Percentiles rank a stretch among this genome's conserved stretches.
These are phyloP conservation scores for Panicum virgatum DNA, from an alignment of 202 grass and related monocot genomes.

Conservation along the genomic window DNA sequence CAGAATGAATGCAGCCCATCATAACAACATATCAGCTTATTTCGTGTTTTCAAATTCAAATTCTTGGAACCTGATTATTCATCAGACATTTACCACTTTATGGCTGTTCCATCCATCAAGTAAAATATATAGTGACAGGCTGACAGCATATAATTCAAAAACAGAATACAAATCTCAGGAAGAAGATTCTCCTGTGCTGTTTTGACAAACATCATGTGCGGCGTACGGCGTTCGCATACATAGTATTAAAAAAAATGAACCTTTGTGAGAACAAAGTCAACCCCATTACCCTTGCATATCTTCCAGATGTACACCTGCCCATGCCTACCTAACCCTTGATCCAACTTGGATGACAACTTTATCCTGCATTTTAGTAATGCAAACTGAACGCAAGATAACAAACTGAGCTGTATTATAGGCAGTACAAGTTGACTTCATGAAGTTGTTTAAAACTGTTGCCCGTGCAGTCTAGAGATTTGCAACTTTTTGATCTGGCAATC, in stretches of 20 bases:
- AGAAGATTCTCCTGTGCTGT: not conserved
- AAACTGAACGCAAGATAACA: not conserved
- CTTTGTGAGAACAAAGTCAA: conserved; percentile 7
- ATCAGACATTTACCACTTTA: not conserved
- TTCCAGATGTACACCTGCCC: conserved; percentile 21
- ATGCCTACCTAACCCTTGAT: conserved; percentile 35
- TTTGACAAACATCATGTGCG: conserved; percentile 31
- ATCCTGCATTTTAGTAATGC: conserved; percentile 24
- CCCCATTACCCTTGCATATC: not conserved
- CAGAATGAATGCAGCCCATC: not conserved
- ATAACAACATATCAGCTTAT: not conserved
- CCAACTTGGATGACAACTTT: conserved; percentile 30
- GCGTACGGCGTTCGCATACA: conserved; percentile 1
- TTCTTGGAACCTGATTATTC: not conserved
- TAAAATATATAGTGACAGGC: not conserved
- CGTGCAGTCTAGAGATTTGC: conserved; percentile 41
- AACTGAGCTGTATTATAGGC: conserved; percentile 8
- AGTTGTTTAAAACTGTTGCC: conserved; percentile 5
- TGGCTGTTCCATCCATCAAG: not conserved
- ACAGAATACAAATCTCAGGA: not conserved
- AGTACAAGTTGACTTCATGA: not conserved
- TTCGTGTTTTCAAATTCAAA: not conserved
- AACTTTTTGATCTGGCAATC: conserved; percentile 18
- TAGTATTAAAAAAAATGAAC: conserved; percentile 12
- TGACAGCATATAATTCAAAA: not conserved